Base-by-base conservation (phyloP, 495 filamentous ascomycete species). In the Annulohypoxylon stygium region DNA sequence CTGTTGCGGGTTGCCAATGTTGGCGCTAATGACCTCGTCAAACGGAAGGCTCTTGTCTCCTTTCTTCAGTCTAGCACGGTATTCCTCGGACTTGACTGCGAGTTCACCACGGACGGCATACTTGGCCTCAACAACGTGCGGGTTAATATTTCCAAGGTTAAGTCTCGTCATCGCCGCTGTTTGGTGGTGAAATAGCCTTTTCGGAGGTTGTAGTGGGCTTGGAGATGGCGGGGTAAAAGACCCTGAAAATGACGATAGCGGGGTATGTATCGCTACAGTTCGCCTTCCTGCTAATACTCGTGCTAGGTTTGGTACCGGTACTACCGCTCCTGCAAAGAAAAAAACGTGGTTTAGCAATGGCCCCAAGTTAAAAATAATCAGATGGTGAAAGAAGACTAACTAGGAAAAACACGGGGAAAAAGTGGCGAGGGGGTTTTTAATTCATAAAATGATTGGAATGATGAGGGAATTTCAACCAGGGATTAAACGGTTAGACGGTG, bases 1-100 rank as follows among this genome's bases (percentile, higher is more conserved):
- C 83, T 98, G 97, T 79, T 99, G 96, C 6, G 97, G 96, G 84
- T 99, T 99, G 73, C 97, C 96, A 78, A 99, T 99, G 82, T 99
- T 99, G 81, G 96, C 96, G 61, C 92, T 93, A 81, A 99, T 95
- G 76, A 99, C 90, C 68, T 92, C 86, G 71, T 93, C 86, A 79
- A 99, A 99, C 26, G 96, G 96, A 48, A 98, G 86, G 65, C 88
- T 86, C 76, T 89, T 87, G 48, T 79, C 75, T 37, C 82, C 81
- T 30, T 79, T 81, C 18, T 68, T 76, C 23, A 99, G 86, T 53
- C 86, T 83, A 62, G 91, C 89, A 53, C 94, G 90, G 83, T 97
- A 97, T 81, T 91, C 87, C 84, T 99, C 96, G 0, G 95, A 93
- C 80, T 91, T 92, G 69, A 93, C 90, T 60, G 96, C 95, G 67